Evolutionary conservation across 129 eudicot species (phyloP), one percentile per base, ranked within the genome.

Genomic region (Smallanthus sonchifolius): DNA sequence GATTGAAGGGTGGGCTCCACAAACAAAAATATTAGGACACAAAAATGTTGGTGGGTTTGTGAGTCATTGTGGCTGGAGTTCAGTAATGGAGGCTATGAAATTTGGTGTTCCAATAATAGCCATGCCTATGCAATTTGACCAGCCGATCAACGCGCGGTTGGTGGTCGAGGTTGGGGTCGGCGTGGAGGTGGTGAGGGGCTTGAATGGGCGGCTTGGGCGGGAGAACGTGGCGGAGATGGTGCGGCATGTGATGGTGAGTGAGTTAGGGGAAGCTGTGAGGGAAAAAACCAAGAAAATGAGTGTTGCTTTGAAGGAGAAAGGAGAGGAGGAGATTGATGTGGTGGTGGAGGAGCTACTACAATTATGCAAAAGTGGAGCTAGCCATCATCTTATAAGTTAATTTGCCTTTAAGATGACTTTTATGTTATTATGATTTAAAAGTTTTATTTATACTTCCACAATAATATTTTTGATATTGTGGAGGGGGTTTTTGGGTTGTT

Each of bases 31-130:
- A 34, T 14, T 60, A 11, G 66, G 66, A 35, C 66, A 60, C 42
- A 60, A 60, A 60, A 60, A 6, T 14, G 10, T 60, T 13, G 66
- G 66, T 60, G 66, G 66, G 32, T 60, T 60, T 60, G 66, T 60
- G 42, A 60, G 66, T 60, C 66, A 60, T 32, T 60, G 66, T 32
- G 66, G 66, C 32, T 60, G 66, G 66, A 60, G 66, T 34, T 60
- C 66, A 4, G 66, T 60, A 6, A 60, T 60, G 66, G 66, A 60
- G 34, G 66, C 66, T 34, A 60, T 60, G 40, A 60, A 60, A 42
- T 60, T 60, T 60, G 66, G 66, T 60, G 66, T 60, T 14, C 66
- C 66, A 14, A 60, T 60, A 32, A 60, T 60, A 60, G 66, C 66
- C 40, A 60, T 60, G 66, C 66, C 66, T 19, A 60, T 60, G 66